Evolutionary conservation across 257 asterid species (phyloP).

Genomic region (Anisodus acutangulus): DNA sequence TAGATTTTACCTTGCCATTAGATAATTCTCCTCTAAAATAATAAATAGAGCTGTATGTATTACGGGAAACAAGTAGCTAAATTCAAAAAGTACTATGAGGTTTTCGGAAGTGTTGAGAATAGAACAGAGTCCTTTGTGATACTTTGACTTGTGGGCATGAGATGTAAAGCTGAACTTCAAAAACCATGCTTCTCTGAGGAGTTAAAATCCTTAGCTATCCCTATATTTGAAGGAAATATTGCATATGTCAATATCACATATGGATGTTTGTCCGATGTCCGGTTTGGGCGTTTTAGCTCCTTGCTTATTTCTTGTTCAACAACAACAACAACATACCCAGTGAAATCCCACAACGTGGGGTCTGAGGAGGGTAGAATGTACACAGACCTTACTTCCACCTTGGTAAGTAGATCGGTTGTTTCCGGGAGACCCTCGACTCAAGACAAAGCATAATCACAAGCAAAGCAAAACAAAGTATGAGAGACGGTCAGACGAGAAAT

Average conservation of each 20-base stretch:
- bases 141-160: slow-evolving; percentile 21
- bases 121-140: neutral
- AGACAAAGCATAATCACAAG: too few relatives aligned
- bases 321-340: neutral
- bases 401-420: too few relatives aligned
- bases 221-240: neutral
- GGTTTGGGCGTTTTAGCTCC: neutral
- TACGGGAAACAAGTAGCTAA: neutral
- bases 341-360: too few relatives aligned
- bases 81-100: neutral
- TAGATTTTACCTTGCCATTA: neutral
- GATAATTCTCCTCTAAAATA: neutral
- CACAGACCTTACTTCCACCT: too few relatives aligned
- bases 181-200: neutral
- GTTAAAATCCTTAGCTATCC: neutral
- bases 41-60: neutral
- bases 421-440: too few relatives aligned
- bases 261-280: neutral
- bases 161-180: neutral
- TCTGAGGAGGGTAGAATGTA: too few relatives aligned
- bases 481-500: too few relatives aligned
- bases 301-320: neutral
- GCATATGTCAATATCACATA: slow-evolving; percentile 13
- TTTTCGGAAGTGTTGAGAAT: neutral
- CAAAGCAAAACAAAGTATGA: too few relatives aligned